Evolutionary conservation across 139 green algal species (phyloP).

Genomic region (Microglena sp.): DNA sequence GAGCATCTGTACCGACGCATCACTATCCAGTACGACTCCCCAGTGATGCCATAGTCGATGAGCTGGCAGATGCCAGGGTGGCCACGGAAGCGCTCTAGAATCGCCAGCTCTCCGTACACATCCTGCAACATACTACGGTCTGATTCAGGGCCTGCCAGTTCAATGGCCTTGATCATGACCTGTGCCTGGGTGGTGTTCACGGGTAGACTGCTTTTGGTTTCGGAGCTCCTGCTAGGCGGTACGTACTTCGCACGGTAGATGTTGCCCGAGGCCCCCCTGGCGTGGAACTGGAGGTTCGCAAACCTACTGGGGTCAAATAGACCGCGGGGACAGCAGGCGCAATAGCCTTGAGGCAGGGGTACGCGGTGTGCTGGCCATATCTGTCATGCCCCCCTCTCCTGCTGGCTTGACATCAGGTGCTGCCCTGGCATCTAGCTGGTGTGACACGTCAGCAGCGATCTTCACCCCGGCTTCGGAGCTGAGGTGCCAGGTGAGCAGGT

Average conservation of each 20-base stretch:
- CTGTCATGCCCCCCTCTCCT: no score
- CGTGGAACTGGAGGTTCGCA: constrained; percentile 27
- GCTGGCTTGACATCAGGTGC: no score
- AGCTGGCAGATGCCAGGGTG: constrained; percentile 50
- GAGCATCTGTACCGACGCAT: constrained; percentile 56
- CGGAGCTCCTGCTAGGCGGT: no score
- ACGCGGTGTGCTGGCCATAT: no score
- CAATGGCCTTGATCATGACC: constrained; percentile 51
- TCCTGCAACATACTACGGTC: constrained; percentile 55
- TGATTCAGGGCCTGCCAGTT: constrained; percentile 36
- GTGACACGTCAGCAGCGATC: no score
- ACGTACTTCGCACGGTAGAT: constrained; percentile 42
- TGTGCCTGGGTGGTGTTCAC: no score
- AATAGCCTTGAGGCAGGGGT: no score
- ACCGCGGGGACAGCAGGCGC: constrained; percentile 32
- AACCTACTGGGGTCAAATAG: constrained; percentile 43
- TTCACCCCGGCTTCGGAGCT: background rate
- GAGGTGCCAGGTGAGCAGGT: constrained; percentile 6
- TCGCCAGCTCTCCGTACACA: constrained; percentile 55
- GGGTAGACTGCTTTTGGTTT: no score
- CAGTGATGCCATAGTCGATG: constrained; percentile 56
- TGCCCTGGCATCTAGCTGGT: no score
- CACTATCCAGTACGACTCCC: constrained; percentile 55
- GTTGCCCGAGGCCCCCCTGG: constrained; percentile 36
- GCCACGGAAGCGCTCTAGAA: no score